phyloP scores from a whole-genome alignment of 805 yeast genomes.

The Isabelozyma heimii region DNA sequence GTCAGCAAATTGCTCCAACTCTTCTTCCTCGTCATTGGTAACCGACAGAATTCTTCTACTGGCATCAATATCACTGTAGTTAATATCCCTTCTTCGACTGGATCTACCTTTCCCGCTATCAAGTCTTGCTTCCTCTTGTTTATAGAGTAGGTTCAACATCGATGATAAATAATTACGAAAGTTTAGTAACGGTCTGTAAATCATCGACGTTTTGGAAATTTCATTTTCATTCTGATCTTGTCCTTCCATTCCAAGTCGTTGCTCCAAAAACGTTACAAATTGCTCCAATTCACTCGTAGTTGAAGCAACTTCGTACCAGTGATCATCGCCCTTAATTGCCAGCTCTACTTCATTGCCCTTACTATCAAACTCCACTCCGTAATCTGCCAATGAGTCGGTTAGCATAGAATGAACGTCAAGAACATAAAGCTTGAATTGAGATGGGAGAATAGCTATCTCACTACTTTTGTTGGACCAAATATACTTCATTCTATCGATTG shows the following conservation, averaged over 20 bases:
- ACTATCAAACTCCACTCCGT: constrained; percentile 35
- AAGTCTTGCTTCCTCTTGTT: constrained; percentile 17
- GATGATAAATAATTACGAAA: constrained; percentile 27
- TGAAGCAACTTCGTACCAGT: constrained; percentile 38
- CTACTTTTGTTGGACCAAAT: constrained; percentile 11
- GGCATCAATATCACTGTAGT: constrained; percentile 15
- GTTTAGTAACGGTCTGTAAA: constrained; percentile 24
- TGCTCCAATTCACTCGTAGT: constrained; percentile 21
- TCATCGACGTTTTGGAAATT: constrained; percentile 15
- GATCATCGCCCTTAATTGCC: constrained; percentile 4
- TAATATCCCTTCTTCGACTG: constrained; percentile 14
- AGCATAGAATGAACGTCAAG: constrained; percentile 38
- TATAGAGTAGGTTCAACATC: constrained; percentile 23
- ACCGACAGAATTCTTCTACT: constrained; percentile 6
- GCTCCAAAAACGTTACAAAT: constrained; percentile 22
- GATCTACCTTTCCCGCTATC: constrained; percentile 7
- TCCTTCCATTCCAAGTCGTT: constrained; percentile 15
- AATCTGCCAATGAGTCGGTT: constrained; percentile 18
- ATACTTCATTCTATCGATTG: constrained; percentile 31
- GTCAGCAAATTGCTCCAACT: constrained; percentile 12
- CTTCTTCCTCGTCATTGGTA: constrained; percentile 14
- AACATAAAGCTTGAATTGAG: constrained; percentile 38
- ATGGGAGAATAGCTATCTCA: constrained; percentile 11
- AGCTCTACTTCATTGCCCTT: constrained; percentile 26
- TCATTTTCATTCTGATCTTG: neutral